Conservation (phyloP, 768 basidiomycete genomes). For the Calocybe gangraenosa region DNA sequence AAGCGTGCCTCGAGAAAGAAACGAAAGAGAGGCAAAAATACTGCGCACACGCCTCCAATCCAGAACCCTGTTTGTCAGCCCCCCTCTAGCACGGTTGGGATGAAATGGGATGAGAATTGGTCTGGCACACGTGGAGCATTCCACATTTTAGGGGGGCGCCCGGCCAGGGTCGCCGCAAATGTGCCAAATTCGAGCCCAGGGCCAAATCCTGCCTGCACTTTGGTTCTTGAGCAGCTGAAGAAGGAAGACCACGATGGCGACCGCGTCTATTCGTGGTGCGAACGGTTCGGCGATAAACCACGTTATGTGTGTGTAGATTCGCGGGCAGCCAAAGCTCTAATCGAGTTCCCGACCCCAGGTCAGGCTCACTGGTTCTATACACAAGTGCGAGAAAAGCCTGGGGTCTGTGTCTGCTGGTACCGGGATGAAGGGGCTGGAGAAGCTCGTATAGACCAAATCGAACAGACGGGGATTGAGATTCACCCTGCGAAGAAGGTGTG, state of each 20-base stretch:
- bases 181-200: no score
- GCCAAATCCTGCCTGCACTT: slow-evolving; percentile 45
- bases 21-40: no score
- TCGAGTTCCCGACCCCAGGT: slow-evolving; percentile 45
- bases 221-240: slow-evolving; percentile 56
- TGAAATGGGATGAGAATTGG: no score
- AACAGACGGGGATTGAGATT: slow-evolving; percentile 47
- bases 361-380: no score
- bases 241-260: slow-evolving; percentile 38
- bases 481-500: slow-evolving; percentile 27
- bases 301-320: slow-evolving; percentile 38
- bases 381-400: slow-evolving; percentile 47
- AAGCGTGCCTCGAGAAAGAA: no score
- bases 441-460: slow-evolving; percentile 39
- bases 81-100: no score
- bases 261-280: slow-evolving; percentile 42
- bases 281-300: slow-evolving; percentile 30
- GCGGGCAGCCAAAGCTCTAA: slow-evolving; percentile 39
- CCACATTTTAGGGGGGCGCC: no score
- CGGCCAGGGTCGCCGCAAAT: no score
- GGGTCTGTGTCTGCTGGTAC: slow-evolving; percentile 48
- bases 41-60: no score
- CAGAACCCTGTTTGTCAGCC: no score
- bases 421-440: slow-evolving; percentile 36
- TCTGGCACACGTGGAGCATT: no score